These are phyloP conservation scores for Phaffia tasmanica DNA, from an alignment of 768 basidiomycete species.

Conservation along the genomic window DNA sequence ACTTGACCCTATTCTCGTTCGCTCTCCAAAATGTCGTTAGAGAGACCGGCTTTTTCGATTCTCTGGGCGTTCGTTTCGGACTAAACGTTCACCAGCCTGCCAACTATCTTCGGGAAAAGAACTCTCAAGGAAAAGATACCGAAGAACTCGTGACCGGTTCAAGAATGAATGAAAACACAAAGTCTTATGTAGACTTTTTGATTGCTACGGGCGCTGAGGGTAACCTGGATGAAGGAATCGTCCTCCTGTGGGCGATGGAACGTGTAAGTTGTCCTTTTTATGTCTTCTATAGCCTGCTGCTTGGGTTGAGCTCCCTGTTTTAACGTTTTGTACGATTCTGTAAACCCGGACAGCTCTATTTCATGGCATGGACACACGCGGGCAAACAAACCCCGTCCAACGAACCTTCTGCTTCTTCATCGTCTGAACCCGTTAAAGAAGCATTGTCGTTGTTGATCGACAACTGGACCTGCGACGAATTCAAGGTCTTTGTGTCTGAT, in stretches of 20 bases:
- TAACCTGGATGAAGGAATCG: conserved; percentile 51
- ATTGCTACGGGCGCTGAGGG: conserved; percentile 44
- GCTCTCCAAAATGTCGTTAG: conserved; percentile 51
- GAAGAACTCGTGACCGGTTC: conserved; percentile 40
- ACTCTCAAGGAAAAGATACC: conserved; percentile 39
- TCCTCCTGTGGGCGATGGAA: conserved; percentile 74
- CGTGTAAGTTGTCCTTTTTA: conserved; percentile 41
- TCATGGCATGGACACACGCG: conserved; percentile 57
- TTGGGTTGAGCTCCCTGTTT: not conserved
- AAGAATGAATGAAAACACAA: conserved; percentile 45
- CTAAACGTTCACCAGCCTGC: conserved; percentile 37
- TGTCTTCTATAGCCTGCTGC: not conserved
- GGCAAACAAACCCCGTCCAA: conserved; percentile 22
- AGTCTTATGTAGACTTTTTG: conserved; percentile 65
- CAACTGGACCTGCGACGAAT: conserved; percentile 49
- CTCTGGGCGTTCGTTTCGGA: conserved; percentile 43
- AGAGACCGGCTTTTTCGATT: conserved; percentile 53
- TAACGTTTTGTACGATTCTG: not conserved
- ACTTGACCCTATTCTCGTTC: conserved; percentile 44
- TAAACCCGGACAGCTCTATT: conserved; percentile 48
- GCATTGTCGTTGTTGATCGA: conserved; percentile 45
- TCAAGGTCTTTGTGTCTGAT: conserved; percentile 33
- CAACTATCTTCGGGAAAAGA: not conserved
- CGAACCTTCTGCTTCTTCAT: conserved; percentile 4
- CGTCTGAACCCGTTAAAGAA: conserved; percentile 31